Evolutionary conservation across 2,329 filamentous ascomycete genomes (phyloP).

Genomic region (Aschersonia sp.): DNA sequence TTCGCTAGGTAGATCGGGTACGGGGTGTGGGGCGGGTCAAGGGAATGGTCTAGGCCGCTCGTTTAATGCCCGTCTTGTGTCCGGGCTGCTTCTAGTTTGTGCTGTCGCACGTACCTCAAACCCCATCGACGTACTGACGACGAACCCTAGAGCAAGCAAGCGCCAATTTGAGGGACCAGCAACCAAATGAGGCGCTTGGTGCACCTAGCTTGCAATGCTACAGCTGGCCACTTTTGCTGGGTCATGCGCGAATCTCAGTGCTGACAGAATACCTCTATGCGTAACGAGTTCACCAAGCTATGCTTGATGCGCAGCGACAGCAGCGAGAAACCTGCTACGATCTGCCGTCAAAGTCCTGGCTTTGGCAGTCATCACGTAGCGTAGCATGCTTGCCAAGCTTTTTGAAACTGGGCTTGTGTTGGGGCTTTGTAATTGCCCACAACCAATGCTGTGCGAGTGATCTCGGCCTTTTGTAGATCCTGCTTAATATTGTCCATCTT

Average conservation of each 20-base stretch:
- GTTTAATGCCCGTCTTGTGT: not conserved
- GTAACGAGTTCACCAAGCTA: not conserved
- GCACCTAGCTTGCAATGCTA: not conserved
- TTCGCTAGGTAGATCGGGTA: not conserved
- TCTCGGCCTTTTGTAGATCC: no score
- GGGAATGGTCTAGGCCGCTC: not conserved
- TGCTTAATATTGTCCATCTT: no score
- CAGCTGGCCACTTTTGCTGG: not conserved
- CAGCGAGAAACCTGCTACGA: not conserved
- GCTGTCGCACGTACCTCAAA: not conserved
- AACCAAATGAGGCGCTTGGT: not conserved
- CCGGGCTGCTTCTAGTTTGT: not conserved
- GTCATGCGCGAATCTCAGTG: not conserved
- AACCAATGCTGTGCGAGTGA: no score
- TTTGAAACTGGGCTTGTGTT: no score
- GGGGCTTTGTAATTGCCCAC: no score
- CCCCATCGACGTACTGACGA: not conserved
- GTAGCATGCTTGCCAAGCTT: not conserved
- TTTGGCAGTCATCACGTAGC: not conserved
- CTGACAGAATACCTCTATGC: not conserved
- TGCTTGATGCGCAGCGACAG: not conserved
- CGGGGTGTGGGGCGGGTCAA: not conserved
- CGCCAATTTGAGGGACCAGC: not conserved
- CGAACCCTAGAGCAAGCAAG: not conserved
- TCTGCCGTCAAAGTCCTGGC: not conserved